Conservation (phyloP, 225 moss, liverwort and hornwort species). For the Polytrichum formosum region DNA sequence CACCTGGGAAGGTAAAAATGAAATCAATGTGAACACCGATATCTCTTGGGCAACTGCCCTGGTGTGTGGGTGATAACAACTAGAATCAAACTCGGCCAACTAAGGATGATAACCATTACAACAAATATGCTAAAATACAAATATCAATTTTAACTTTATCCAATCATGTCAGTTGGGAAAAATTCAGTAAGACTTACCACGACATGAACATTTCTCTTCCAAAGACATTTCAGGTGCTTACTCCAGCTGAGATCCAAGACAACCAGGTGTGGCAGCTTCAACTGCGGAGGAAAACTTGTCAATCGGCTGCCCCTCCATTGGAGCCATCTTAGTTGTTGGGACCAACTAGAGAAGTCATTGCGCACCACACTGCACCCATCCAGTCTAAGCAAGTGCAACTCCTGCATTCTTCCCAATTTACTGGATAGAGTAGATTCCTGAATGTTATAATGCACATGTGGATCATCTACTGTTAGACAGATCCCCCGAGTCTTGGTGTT, state of each 20-base stretch:
- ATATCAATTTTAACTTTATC: too few relatives aligned
- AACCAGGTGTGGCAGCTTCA: constrained; percentile 3
- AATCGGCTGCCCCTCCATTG: constrained; percentile 1
- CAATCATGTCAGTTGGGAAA: too few relatives aligned
- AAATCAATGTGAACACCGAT: too few relatives aligned
- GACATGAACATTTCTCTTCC: background rate
- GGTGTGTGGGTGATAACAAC: too few relatives aligned
- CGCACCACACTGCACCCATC: constrained; percentile 1
- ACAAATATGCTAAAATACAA: too few relatives aligned
- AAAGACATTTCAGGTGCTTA: background rate
- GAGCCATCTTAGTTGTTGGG: constrained; percentile 9
- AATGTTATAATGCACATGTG: too few relatives aligned
- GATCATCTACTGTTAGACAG: background rate
- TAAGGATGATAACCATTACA: too few relatives aligned
- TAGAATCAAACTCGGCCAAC: too few relatives aligned
- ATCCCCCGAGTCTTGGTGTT: background rate
- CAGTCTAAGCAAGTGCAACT: constrained; percentile 17
- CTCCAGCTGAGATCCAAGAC: constrained; percentile 9
- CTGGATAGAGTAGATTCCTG: too few relatives aligned
- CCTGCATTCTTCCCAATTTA: constrained; percentile 7
- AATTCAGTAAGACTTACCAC: background rate
- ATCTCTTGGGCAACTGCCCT: too few relatives aligned
- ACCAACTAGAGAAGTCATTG: constrained; percentile 9
- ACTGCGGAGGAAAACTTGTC: background rate
- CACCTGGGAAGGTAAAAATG: too few relatives aligned